Conservation (phyloP, 1,139 yeast genomes). For the Yamadazyma oceani region DNA sequence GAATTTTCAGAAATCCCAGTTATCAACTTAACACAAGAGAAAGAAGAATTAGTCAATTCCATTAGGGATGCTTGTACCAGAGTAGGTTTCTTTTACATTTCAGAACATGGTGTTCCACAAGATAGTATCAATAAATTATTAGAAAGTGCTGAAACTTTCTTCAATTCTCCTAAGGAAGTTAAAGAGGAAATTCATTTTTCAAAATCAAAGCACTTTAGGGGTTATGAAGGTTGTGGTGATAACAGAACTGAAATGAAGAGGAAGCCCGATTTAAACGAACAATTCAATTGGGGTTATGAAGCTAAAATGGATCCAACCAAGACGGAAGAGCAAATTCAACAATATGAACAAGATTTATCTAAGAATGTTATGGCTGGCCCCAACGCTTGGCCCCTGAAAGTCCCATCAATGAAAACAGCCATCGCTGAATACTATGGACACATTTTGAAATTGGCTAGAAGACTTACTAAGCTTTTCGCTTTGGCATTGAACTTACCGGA, state of each 20-base stretch:
- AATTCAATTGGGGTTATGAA: constrained; percentile 18
- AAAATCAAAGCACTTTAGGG: constrained; percentile 16
- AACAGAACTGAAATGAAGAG: constrained; percentile 15
- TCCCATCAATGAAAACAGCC: constrained; percentile 11
- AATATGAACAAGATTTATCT: constrained; percentile 7
- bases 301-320: constrained; percentile 15
- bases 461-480: constrained; percentile 14
- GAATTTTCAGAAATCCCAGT: constrained; percentile 16
- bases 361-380: constrained; percentile 17
- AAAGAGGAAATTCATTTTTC: constrained; percentile 16
- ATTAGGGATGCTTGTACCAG: constrained; percentile 15
- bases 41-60: constrained; percentile 8
- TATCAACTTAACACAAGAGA: constrained; percentile 12
- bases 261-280: constrained; percentile 17
- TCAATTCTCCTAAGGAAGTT: constrained; percentile 12
- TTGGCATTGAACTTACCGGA: constrained; percentile 16
- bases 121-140: constrained; percentile 10
- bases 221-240: constrained; percentile 18
- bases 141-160: constrained; percentile 12
- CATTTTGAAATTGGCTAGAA: constrained; percentile 13
- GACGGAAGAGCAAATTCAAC: constrained; percentile 11
- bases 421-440: constrained; percentile 12
- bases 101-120: constrained; percentile 14
- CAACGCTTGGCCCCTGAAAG: constrained; percentile 15
- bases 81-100: constrained; percentile 16